phyloP scores from a whole-genome alignment of 2,329 filamentous ascomycete species.

The Aureobasidium sp. region DNA sequence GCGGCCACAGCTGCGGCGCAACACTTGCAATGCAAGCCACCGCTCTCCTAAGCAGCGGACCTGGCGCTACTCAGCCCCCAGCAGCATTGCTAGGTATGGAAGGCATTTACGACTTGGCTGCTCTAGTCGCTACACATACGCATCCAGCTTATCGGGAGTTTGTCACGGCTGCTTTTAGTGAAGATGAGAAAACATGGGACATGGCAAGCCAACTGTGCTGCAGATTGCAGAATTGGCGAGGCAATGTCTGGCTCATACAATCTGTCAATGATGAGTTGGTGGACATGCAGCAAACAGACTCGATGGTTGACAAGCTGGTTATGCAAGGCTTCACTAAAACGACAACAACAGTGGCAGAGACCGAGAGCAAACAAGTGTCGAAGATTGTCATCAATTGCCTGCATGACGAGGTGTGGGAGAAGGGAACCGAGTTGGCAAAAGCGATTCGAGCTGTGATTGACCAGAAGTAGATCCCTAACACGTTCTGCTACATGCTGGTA shows the following conservation, averaged over 20 bases:
- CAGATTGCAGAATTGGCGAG: slow-evolving; percentile 39
- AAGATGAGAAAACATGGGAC: slow-evolving; percentile 44
- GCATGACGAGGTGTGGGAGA: slow-evolving; percentile 4
- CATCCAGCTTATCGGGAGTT: slow-evolving; percentile 50
- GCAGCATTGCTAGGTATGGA: slow-evolving; percentile 53
- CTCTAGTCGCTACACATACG: slow-evolving; percentile 44
- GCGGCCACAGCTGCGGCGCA: slow-evolving; percentile 58
- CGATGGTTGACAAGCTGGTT: slow-evolving; percentile 46
- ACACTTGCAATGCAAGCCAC: slow-evolving; percentile 54
- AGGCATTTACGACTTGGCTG: slow-evolving; percentile 60
- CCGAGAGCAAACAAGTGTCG: background rate
- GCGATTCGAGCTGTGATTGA: background rate
- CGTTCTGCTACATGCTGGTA: background rate
- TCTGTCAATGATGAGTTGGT: slow-evolving; percentile 45
- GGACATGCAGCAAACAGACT: slow-evolving; percentile 51
- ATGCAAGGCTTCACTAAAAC: background rate
- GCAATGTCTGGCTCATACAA: slow-evolving; percentile 38
- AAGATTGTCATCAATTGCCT: background rate
- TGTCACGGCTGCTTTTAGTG: slow-evolving; percentile 39
- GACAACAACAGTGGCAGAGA: background rate
- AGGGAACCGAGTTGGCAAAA: background rate
- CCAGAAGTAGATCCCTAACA: background rate
- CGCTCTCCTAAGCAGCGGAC: slow-evolving; percentile 34
- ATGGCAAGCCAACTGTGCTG: slow-evolving; percentile 45
- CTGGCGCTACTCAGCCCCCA: slow-evolving; percentile 33